Evolutionary conservation across 169 alveolate species (phyloP).

Genomic region (Cryptosporidium tyzzeri): DNA sequence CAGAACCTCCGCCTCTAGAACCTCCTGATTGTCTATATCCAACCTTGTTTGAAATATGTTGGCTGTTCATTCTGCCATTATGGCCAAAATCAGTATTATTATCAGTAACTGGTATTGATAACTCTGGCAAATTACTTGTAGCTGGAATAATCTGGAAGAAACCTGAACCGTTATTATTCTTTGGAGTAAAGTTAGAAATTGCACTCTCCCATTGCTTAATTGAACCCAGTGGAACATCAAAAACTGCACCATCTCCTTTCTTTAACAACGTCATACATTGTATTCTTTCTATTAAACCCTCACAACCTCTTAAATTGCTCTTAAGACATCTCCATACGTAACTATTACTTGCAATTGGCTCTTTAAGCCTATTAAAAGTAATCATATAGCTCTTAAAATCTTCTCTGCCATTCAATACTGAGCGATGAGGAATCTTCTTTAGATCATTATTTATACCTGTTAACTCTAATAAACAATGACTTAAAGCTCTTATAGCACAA

Average conservation of each 20-base stretch:
- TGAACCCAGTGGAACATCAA: conserved; percentile 58
- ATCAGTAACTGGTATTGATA: conserved; percentile 33
- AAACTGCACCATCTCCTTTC: conserved; percentile 73
- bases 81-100: conserved; percentile 47
- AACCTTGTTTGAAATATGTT: conserved; percentile 64
- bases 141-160: conserved; percentile 59
- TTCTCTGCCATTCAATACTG: conserved; percentile 77
- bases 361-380: conserved; percentile 44
- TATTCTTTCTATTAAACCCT: conserved; percentile 51
- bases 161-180: not conserved
- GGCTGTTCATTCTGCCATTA: conserved; percentile 62
- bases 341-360: conserved; percentile 54
- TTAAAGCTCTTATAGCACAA: conserved; percentile 30
- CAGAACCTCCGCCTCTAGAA: conserved; percentile 26
- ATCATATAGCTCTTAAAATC: conserved; percentile 76
- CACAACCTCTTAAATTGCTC: conserved; percentile 55
- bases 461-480: conserved; percentile 56
- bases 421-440: conserved; percentile 54
- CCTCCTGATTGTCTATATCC: conserved; percentile 56
- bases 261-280: conserved; percentile 71
- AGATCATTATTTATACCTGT: conserved; percentile 56
- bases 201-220: conserved; percentile 67
- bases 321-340: conserved; percentile 67
- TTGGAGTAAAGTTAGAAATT: conserved; percentile 23
- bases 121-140: conserved; percentile 59